Evolutionary conservation across 768 basidiomycete species (phyloP).

Genomic region (Termitomyces sp.): DNA sequence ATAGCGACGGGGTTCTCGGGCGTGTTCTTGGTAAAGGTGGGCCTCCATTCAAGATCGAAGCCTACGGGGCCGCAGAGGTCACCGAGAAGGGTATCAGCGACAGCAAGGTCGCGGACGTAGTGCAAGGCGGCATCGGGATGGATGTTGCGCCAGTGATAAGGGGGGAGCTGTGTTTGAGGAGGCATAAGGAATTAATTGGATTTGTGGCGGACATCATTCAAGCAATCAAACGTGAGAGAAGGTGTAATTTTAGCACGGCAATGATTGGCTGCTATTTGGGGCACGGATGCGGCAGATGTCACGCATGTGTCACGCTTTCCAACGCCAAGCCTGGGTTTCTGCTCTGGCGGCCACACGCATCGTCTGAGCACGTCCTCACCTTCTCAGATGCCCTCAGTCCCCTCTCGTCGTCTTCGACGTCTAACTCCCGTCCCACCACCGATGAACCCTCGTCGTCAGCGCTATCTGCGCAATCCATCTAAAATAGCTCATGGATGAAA

Average conservation of each 20-base stretch:
- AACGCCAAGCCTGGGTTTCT: conserved; percentile 11
- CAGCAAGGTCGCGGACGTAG: conserved; percentile 31
- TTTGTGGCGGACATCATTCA: conserved; percentile 13
- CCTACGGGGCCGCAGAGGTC: conserved; percentile 43
- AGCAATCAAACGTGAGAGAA: conserved; percentile 7
- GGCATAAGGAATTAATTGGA: conserved; percentile 1
- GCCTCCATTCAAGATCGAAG: conserved; percentile 82
- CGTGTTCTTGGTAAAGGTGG: conserved; percentile 48
- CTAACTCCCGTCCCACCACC: not conserved
- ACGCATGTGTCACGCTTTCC: conserved; percentile 20
- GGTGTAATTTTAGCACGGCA: conserved; percentile 18
- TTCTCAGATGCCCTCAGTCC: not conserved
- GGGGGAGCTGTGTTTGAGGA: conserved; percentile 6
- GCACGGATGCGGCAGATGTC: conserved; percentile 21
- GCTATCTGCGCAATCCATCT: conserved; percentile 15
- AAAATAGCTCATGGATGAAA: conserved; percentile 37
- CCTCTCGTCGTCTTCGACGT: not conserved
- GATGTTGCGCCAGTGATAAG: conserved; percentile 34
- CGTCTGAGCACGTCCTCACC: not conserved
- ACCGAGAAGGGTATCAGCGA: conserved; percentile 29
- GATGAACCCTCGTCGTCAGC: not conserved
- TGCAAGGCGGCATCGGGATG: conserved; percentile 26
- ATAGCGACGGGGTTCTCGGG: conserved; percentile 68
- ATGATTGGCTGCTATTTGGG: conserved; percentile 33
- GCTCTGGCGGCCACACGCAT: not conserved